A percentile compares a stretch with the other conserved stretches of the same genome.
These are phyloP conservation scores for Globisporangium yorkense DNA, from an alignment of 352 stramenopile genomes.

Conservation along the genomic window DNA sequence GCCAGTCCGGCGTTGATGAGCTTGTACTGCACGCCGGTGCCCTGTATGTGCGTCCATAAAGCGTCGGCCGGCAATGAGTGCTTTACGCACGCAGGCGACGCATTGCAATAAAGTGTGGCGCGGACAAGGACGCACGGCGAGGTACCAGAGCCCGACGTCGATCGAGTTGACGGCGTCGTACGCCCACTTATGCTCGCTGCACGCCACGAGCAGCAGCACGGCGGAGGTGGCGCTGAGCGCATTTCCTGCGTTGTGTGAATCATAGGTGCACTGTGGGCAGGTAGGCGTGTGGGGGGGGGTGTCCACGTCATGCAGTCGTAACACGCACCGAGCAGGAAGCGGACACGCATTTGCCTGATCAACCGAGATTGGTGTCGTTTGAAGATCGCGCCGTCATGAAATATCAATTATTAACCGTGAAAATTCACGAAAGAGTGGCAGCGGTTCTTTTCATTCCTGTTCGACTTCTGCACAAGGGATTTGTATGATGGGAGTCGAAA, in stretches of 20 bases:
- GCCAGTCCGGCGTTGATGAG: slow-evolving; percentile 65
- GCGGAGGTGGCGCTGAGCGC: slow-evolving; percentile 36
- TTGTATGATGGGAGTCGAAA: neutral
- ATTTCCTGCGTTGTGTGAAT: slow-evolving; percentile 26
- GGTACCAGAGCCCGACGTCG: slow-evolving; percentile 65
- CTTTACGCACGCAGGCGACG: too few relatives aligned
- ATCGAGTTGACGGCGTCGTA: slow-evolving; percentile 66
- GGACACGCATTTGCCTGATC: slow-evolving; percentile 23
- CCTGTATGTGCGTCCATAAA: slow-evolving; percentile 18
- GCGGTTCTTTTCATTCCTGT: too few relatives aligned
- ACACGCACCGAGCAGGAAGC: slow-evolving; percentile 29
- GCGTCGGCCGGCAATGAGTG: too few relatives aligned
- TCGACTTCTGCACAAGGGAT: too few relatives aligned
- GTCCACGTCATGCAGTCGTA: too few relatives aligned
- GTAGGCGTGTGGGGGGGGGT: too few relatives aligned
- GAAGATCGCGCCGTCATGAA: neutral
- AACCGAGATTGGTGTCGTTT: neutral
- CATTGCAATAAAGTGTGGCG: neutral
- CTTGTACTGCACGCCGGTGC: slow-evolving; percentile 73
- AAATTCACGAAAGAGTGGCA: too few relatives aligned
- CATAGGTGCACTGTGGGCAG: too few relatives aligned
- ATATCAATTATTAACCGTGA: too few relatives aligned
- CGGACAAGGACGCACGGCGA: slow-evolving; percentile 25
- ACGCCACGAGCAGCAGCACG: slow-evolving; percentile 43
- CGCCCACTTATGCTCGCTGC: slow-evolving; percentile 43